Evolutionary conservation across 345 rosid species (phyloP).

Genomic region (Arabidopsis suecica): DNA sequence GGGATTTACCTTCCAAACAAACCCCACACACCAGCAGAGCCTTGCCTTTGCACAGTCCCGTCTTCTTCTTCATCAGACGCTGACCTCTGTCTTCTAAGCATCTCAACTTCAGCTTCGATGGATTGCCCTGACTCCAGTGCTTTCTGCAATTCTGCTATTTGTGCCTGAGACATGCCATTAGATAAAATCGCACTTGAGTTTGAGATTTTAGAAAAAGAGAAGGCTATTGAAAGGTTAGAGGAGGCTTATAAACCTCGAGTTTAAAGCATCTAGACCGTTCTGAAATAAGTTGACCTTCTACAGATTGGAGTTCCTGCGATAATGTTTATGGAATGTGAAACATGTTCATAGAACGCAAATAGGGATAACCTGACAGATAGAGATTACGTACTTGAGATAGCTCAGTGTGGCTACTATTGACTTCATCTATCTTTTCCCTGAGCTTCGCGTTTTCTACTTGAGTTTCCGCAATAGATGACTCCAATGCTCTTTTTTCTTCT

Average conservation of each 20-base stretch:
- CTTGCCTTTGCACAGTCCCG: constrained; percentile 59
- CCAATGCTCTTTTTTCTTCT: constrained; percentile 71
- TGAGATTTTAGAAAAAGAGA: background rate
- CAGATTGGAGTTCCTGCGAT: constrained; percentile 85
- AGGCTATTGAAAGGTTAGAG: constrained; percentile 9
- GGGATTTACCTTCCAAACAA: constrained; percentile 64
- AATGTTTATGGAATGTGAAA: constrained; percentile 13
- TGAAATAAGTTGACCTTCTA: constrained; percentile 82
- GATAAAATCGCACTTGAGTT: background rate
- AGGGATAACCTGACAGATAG: constrained; percentile 8
- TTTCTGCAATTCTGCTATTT: constrained; percentile 85
- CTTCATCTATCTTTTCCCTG: constrained; percentile 74
- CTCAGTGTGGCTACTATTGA: constrained; percentile 66
- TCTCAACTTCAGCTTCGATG: constrained; percentile 81
- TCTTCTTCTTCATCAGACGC: constrained; percentile 71
- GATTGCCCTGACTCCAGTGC: constrained; percentile 73
- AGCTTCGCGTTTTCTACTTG: constrained; percentile 61
- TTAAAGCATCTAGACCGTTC: constrained; percentile 99
- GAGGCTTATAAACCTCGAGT: constrained; percentile 68
- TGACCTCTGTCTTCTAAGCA: constrained; percentile 77
- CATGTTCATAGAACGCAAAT: background rate
- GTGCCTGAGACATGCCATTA: constrained; percentile 64
- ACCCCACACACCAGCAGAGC: constrained; percentile 85
- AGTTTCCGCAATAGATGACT: constrained; percentile 60
- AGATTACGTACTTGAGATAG: constrained; percentile 68